Evolutionary conservation across 192 early-diverging fungal species (phyloP), one percentile per base, ranked within the genome.

Genomic region (Spizellomyces punctatus): DNA sequence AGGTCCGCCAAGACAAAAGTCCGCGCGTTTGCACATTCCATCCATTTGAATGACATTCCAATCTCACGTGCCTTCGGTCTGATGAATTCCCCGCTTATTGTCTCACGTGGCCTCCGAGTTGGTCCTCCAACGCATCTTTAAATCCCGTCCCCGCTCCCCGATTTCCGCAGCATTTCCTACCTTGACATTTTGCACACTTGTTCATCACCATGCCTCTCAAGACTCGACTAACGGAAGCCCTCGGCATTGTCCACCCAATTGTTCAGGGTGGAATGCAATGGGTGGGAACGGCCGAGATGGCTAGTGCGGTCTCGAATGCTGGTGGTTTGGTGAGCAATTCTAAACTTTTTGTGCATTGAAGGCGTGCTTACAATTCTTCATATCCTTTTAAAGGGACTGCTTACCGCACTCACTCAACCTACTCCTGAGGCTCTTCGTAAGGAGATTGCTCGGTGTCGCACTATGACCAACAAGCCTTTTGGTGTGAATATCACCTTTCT

Each of bases 401-500:
- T 92, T 45, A 92, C 91, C 9, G 90, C 85, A 12, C 80, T 92
- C 65, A 92, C 92, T 36, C 91, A 93, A 72, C 92, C 92, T 45
- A 91, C 92, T 1, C 92, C 92, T 7, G 90, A 91, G 52, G 86
- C 81, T 63, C 74, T 93, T n/a, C 83, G 86, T 64, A 75, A 74
- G 21, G 92, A 92, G 74, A 92, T 93, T 72, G 80, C 74, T 36
- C 85, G 92, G 36, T 91, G 89, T 83, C 76, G 90, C 44, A 84
- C 71, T 55, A 86, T 93, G 88, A 93, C 92, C 47, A 78, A 69
- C 70, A 91, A 91, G 68, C 92, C 92, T 6, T 93, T 93, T 62
- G 92, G 91, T 60, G 92, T 93, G 74, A 93, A 93, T 79, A 66
- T 93, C 60, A 93, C 92, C 45, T 81, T 93, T 67, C 70, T 93